Base-by-base conservation (phyloP, 192 early-diverging fungal genomes). In the Rhizoclosmatium sp. region DNA sequence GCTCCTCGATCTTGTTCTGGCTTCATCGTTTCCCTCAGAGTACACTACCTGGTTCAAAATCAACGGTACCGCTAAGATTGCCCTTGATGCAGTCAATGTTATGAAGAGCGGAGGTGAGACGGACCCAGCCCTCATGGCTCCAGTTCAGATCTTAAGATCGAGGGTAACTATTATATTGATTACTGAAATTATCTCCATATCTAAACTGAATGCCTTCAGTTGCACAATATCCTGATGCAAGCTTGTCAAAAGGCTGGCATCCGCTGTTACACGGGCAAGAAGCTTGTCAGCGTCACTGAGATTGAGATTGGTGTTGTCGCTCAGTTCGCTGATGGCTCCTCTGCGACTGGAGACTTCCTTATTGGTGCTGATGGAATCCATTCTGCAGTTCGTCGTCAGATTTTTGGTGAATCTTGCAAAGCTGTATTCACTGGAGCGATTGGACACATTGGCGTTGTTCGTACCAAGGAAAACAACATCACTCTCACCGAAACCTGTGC, bases 331-430 rank as follows among this genome's bases (percentile, higher is more conserved):
- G 78, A 76, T 47, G 78, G 59, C 4, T 42, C 59, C 5, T 0
- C 21, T 42, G 54, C 23, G 1, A 61, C 47, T 9, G 78, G 23
- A 4, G 70, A 79, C 48, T 19, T 65, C n/a, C n/a, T 65, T 10
- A 31, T 31, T 0, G 31, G 31, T 31, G 31, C 64, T 0, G 64
- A 65, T 61, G 78, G 78, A 21, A 39, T 70, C 21, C 10, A 69
- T n/a, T 71, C 67, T 16, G 45, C 16, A 10, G 48, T 69, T 0
- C 54, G 82, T 14, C 49, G 54, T 21, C 14, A 80, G 19, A 31
- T 87, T 2, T 40, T 86, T n/a, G 81, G 81, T 5, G 84, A 85
- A 42, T 79, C 46, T 1, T 5, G 48, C 4, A 16, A 16, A 31
- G 66, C 76, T n/a, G 19, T 14, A 47, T 67, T 56, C 65, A 65